These are phyloP conservation scores for Salvia splendens DNA, from an alignment of 257 asterid species.

Conservation along the genomic window DNA sequence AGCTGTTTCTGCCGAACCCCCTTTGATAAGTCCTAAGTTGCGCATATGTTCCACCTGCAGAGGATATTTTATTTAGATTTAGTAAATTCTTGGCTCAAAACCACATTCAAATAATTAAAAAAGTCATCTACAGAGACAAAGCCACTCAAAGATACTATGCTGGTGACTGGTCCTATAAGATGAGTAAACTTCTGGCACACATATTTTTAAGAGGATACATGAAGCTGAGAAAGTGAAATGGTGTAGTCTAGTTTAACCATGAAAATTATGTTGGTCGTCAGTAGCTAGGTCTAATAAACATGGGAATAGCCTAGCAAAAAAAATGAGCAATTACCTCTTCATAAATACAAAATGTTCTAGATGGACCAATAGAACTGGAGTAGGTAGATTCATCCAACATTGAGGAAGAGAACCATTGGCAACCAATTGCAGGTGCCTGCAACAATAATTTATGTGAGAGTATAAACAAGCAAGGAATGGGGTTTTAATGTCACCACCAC, in stretches of 20 bases:
- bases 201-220: constrained; percentile 7
- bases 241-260: constrained; percentile 1
- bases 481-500: background rate
- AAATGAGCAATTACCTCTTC: constrained; percentile 61
- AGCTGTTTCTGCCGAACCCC: constrained; percentile 81
- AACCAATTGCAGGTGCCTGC: constrained; percentile 82
- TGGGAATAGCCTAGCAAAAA: constrained; percentile 1
- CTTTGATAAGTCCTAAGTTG: constrained; percentile 69
- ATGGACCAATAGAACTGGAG: constrained; percentile 65
- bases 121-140: background rate
- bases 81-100: constrained; percentile 7
- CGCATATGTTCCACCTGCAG: constrained; percentile 77
- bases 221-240: background rate
- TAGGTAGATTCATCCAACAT: constrained; percentile 50
- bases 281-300: constrained; percentile 14
- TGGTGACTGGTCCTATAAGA: background rate
- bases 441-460: constrained; percentile 19
- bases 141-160: background rate
- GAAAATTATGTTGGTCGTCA: background rate
- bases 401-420: constrained; percentile 83
- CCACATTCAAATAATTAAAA: background rate
- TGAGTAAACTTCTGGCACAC: background rate
- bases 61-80: constrained; percentile 14
- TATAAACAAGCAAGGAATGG: constrained; percentile 12
- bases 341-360: constrained; percentile 86